Percentiles rank a stretch among this genome's conserved stretches.
These are phyloP conservation scores for Nitzschia sp. DNA, from an alignment of 108 stramenopile genomes.

Conservation along the genomic window DNA sequence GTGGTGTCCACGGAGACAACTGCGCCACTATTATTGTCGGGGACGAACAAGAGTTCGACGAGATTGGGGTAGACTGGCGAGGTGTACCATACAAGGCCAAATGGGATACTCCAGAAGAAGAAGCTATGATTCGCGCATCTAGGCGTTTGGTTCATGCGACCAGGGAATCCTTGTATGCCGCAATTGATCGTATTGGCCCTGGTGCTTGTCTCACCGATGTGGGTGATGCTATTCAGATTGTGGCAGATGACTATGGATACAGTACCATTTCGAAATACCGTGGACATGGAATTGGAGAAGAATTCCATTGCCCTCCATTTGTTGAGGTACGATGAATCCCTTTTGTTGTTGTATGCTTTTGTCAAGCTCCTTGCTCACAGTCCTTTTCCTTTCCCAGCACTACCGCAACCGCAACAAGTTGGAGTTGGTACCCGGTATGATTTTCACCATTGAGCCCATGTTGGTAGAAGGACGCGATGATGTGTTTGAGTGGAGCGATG, in stretches of 20 bases:
- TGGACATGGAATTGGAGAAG: slow-evolving; percentile 92
- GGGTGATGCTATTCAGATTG: slow-evolving; percentile 88
- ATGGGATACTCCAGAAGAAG: slow-evolving; percentile 46
- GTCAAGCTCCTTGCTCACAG: background rate
- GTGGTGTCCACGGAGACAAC: slow-evolving; percentile 96
- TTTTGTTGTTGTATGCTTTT: background rate
- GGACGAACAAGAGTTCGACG: slow-evolving; percentile 51
- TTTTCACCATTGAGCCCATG: slow-evolving; percentile 99
- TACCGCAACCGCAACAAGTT: slow-evolving; percentile 79
- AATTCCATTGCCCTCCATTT: slow-evolving; percentile 90
- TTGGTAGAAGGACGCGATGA: slow-evolving; percentile 79
- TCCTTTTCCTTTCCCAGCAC: slow-evolving; percentile 45
- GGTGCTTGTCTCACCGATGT: slow-evolving; percentile 78
- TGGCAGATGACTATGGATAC: slow-evolving; percentile 82
- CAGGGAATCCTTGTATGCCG: slow-evolving; percentile 73
- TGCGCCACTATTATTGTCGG: slow-evolving; percentile 93
- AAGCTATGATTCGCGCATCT: slow-evolving; percentile 47
- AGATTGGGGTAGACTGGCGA: slow-evolving; percentile 58
- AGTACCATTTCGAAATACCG: slow-evolving; percentile 81
- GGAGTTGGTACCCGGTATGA: slow-evolving; percentile 86
- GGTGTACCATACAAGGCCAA: slow-evolving; percentile 51
- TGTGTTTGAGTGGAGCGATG: slow-evolving; percentile 85
- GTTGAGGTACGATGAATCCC: slow-evolving; percentile 52
- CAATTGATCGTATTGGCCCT: slow-evolving; percentile 56
- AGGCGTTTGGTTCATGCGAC: slow-evolving; percentile 73